A percentile compares a stretch with the other conserved stretches of the same genome.
Conservation (phyloP, 2,329 filamentous ascomycete genomes). For the Cladosporium sp. region DNA sequence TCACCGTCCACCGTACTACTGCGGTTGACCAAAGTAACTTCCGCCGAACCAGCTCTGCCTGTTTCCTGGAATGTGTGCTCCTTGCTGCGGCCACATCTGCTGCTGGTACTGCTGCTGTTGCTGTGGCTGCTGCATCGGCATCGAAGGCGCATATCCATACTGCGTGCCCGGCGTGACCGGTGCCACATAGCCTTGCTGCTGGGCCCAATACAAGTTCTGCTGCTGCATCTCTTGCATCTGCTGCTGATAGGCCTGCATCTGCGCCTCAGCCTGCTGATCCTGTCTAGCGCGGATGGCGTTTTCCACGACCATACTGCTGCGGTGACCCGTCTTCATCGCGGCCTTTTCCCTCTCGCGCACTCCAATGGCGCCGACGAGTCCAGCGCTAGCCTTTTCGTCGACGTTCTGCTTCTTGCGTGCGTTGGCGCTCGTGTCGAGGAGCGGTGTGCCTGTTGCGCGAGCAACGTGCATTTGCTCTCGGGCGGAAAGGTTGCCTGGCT, state of each 20-base stretch:
- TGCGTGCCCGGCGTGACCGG: neutral
- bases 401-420: constrained; percentile 39
- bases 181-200: constrained; percentile 23
- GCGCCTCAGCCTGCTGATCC: constrained; percentile 50
- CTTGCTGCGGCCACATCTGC: constrained; percentile 28
- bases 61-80: constrained; percentile 21
- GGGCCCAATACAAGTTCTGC: constrained; percentile 26
- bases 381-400: constrained; percentile 45
- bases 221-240: constrained; percentile 32
- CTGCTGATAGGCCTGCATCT: constrained; percentile 41
- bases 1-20: neutral
- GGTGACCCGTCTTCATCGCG: constrained; percentile 65
- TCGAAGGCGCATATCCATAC: neutral
- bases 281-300: constrained; percentile 62
- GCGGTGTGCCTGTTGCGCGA: constrained; percentile 72
- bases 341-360: constrained; percentile 75
- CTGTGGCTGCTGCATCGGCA: neutral
- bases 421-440: constrained; percentile 65
- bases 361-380: constrained; percentile 76
- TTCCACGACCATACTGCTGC: constrained; percentile 67
- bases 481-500: constrained; percentile 65
- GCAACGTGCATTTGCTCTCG: constrained; percentile 89
- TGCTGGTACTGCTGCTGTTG: constrained; percentile 19
- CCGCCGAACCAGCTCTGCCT: constrained; percentile 19
- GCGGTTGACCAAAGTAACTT: constrained; percentile 14